These are phyloP conservation scores for Jimgerdemannia lactiflua DNA, from an alignment of 192 early-diverging fungal genomes.

Conservation along the genomic window DNA sequence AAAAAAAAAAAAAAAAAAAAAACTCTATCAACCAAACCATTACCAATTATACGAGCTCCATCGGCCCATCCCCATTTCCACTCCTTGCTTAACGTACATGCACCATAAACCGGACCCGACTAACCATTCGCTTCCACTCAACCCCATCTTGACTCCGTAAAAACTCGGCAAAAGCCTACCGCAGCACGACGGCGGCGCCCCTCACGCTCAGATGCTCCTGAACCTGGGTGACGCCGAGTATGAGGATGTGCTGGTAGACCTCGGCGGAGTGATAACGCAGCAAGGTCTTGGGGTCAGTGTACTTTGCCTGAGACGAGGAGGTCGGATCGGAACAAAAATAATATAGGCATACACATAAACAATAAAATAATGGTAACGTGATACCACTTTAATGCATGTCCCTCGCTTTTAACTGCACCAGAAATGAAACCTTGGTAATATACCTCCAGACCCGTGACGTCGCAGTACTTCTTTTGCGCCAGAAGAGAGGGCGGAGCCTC, in stretches of 20 bases:
- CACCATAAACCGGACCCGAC: no score
- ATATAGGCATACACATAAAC: no score
- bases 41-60: no score
- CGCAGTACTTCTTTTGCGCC: slow-evolving; percentile 90
- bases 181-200: slow-evolving; percentile 75
- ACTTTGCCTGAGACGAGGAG: slow-evolving; percentile 46
- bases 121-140: no score
- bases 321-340: no score
- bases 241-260: slow-evolving; percentile 73
- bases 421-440: neutral
- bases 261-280: slow-evolving; percentile 83
- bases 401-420: neutral
- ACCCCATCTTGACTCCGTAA: no score
- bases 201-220: slow-evolving; percentile 78
- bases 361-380: no score
- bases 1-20: no score
- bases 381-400: no score
- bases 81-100: no score
- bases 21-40: no score
- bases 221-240: slow-evolving; percentile 67
- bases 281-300: slow-evolving; percentile 87
- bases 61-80: no score
- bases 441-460: slow-evolving; percentile 84
- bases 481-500: slow-evolving; percentile 80
- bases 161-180: slow-evolving; percentile 18